phyloP scores from a whole-genome alignment of 2,329 filamentous ascomycete species.

The Xylaria sp. region DNA sequence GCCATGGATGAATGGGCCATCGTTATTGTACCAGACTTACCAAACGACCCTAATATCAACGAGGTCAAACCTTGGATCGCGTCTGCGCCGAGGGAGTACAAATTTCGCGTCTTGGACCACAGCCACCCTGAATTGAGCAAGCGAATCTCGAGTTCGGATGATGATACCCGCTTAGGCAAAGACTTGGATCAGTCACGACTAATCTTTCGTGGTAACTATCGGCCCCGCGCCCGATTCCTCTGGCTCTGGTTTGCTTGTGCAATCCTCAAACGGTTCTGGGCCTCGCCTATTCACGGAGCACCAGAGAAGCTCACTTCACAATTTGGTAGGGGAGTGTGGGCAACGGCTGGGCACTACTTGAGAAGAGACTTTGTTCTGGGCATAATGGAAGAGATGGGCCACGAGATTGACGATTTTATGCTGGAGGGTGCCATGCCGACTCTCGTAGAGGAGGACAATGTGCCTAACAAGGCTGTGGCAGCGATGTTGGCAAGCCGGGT shows the following conservation, averaged over 20 bases:
- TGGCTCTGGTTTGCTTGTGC: neutral
- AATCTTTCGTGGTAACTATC: neutral
- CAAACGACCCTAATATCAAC: neutral
- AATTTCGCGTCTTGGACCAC: no score
- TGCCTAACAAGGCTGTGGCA: neutral
- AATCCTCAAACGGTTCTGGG: neutral
- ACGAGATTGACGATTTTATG: neutral
- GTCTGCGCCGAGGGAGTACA: neutral
- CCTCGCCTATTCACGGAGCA: neutral
- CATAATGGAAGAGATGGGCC: neutral
- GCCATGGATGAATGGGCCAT: neutral
- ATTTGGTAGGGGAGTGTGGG: neutral
- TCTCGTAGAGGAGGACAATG: neutral
- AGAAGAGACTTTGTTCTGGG: neutral
- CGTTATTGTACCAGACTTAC: neutral
- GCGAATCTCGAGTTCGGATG: neutral
- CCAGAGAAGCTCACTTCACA: neutral
- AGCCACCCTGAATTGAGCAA: neutral
- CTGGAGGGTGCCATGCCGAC: neutral
- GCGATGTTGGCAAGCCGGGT: neutral
- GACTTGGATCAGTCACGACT: neutral
- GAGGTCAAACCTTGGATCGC: neutral
- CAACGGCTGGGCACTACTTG: neutral
- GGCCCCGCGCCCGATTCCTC: neutral
- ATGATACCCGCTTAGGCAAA: neutral